These are phyloP conservation scores for Ascoidea tarda DNA, from an alignment of 805 yeast genomes.

Conservation along the genomic window DNA sequence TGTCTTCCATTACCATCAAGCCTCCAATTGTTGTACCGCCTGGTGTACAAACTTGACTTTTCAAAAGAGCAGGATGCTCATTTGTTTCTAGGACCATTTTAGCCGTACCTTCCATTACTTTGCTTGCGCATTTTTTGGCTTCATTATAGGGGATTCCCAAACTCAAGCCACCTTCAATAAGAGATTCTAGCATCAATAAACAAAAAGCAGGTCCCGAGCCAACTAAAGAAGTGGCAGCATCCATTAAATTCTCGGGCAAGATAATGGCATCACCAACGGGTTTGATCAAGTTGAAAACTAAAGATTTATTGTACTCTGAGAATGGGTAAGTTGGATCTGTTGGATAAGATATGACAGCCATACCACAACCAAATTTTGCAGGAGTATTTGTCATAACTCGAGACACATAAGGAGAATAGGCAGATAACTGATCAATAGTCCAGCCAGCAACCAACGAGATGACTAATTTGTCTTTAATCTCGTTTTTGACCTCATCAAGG, in stretches of 20 bases:
- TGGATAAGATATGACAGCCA: constrained; percentile 76
- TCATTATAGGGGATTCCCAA: constrained; percentile 85
- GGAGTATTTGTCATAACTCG: constrained; percentile 99
- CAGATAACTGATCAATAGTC: constrained; percentile 55
- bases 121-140: constrained; percentile 79
- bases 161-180: constrained; percentile 88
- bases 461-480: constrained; percentile 40
- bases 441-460: constrained; percentile 89
- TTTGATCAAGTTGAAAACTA: constrained; percentile 27
- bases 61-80: constrained; percentile 78
- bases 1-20: constrained; percentile 80
- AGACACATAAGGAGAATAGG: constrained; percentile 44
- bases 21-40: constrained; percentile 98
- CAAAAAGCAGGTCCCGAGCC: constrained; percentile 98
- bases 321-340: constrained; percentile 21
- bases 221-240: constrained; percentile 86
- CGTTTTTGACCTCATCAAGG: constrained; percentile 31
- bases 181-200: constrained; percentile 74
- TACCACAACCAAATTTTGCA: constrained; percentile 82
- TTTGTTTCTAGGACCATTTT: constrained; percentile 76
- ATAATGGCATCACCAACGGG: constrained; percentile 53
- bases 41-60: constrained; percentile 87
- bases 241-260: constrained; percentile 86
- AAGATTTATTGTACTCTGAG: constrained; percentile 20
- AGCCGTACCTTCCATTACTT: constrained; percentile 89